phyloP scores from a whole-genome alignment of 306 rosid genomes.

The Biancaea sappan region DNA sequence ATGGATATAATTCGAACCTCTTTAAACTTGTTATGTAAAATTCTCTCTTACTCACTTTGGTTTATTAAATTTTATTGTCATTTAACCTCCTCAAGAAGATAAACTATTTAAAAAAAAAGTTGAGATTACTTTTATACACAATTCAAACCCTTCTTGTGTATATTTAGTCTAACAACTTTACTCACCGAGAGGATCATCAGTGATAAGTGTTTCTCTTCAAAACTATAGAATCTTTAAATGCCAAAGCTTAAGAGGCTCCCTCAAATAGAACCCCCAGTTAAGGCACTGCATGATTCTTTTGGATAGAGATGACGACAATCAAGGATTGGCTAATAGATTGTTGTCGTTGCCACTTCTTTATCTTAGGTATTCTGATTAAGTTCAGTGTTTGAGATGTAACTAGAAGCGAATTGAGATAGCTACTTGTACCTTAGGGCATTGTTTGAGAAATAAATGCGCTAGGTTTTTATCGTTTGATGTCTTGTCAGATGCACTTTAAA shows the following conservation, averaged over 20 bases:
- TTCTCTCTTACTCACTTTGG: too few relatives aligned
- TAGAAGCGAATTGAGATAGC: background rate
- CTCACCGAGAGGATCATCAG: too few relatives aligned
- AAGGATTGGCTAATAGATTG: background rate
- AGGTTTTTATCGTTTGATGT: too few relatives aligned
- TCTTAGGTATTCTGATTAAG: background rate
- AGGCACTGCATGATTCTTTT: slow-evolving; percentile 4
- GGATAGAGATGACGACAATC: background rate
- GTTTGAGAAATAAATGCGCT: too few relatives aligned
- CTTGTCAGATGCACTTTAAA: background rate
- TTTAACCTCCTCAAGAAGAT: too few relatives aligned
- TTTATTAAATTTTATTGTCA: too few relatives aligned
- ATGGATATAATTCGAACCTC: too few relatives aligned
- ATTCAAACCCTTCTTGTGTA: too few relatives aligned
- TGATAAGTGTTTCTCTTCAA: slow-evolving; percentile 17
- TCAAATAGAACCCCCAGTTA: slow-evolving; percentile 16
- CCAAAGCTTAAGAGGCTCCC: slow-evolving; percentile 19
- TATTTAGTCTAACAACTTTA: too few relatives aligned
- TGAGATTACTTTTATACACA: too few relatives aligned
- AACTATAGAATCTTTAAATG: slow-evolving; percentile 20
- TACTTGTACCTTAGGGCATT: background rate
- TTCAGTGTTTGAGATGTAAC: slow-evolving; percentile 13
- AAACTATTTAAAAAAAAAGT: too few relatives aligned
- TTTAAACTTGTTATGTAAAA: too few relatives aligned
- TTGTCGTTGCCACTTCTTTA: background rate